A percentile compares a stretch with the other conserved stretches of the same genome.
Conservation (phyloP, 768 basidiomycete genomes). For the Hysterangium stoloniferum region DNA sequence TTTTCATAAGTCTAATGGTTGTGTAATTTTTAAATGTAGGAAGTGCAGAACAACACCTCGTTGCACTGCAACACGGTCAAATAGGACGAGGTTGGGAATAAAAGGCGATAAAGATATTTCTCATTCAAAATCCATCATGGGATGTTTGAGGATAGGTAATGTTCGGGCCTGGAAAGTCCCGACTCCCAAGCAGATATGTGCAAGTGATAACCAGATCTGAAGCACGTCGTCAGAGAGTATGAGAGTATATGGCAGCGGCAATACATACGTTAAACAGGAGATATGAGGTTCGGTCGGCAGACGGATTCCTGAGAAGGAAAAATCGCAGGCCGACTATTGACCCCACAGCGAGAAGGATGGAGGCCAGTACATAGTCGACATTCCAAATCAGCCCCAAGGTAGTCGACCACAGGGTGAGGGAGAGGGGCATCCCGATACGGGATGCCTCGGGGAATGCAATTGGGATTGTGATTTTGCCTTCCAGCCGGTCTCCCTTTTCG, state of each 20-base stretch:
- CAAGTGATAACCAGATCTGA: slow-evolving; percentile 10
- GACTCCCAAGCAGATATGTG: slow-evolving; percentile 7
- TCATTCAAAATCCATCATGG: slow-evolving; percentile 5
- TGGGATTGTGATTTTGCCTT: slow-evolving; percentile 26
- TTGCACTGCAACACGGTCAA: not conserved
- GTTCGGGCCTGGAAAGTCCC: slow-evolving; percentile 2
- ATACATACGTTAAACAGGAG: slow-evolving; percentile 24
- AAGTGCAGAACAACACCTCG: too few species aligned
- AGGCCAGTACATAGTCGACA: slow-evolving; percentile 11
- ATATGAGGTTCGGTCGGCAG: slow-evolving; percentile 21
- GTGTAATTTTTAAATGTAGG: too few species aligned
- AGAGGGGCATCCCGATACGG: slow-evolving; percentile 8
- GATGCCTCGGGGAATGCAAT: slow-evolving; percentile 14
- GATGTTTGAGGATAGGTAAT: not conserved
- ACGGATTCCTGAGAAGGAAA: slow-evolving; percentile 11
- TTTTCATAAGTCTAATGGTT: too few species aligned
- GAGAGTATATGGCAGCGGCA: not conserved
- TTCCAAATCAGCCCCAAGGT: slow-evolving; percentile 4
- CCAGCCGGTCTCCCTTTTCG: slow-evolving; percentile 22
- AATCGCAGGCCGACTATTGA: slow-evolving; percentile 18
- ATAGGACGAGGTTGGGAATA: too few species aligned
- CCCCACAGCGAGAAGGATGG: slow-evolving; percentile 14
- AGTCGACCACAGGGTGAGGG: slow-evolving; percentile 13
- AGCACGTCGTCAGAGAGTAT: not conserved
- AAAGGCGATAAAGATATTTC: slow-evolving; percentile 6